Base-by-base conservation (phyloP, 192 early-diverging fungal species). In the Dissophora ornata region DNA sequence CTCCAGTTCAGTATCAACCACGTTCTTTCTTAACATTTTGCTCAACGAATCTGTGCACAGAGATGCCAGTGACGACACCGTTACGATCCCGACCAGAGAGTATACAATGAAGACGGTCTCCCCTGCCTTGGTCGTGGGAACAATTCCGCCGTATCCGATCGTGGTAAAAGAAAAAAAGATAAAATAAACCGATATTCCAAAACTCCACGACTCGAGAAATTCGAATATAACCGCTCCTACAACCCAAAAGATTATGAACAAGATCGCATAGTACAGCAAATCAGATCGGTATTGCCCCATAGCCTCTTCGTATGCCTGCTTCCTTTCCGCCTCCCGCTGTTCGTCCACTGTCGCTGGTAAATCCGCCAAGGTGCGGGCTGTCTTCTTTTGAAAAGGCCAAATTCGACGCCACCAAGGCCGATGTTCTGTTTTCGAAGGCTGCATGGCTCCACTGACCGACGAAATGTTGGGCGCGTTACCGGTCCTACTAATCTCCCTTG, bases 51-150 rank as follows among this genome's bases (percentile, higher is more conserved):
- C 71, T 8, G 71, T 45, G 4, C 66, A 61, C 15, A 75, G 19
- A 10, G 71, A 67, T 13, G 71, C 71, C 42, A 75, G 22, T 24
- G 71, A 75, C 0, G 71, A 67, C 63, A 75, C 18, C 24, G 71
- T 32, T 4, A 61, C 71, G 0, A 75, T 60, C 22, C 63, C 71
- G 7, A 75, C 24, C 13, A 75, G 51, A 41, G 54, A 59, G 25
- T 75, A 67, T 3, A 46, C 57, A 42, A 66, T 16, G 25, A 75
- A 75, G 7, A 67, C 50, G 13, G 56, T 25, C 19, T 50, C 33
- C 29, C 63, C 63, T 18, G 71, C 51, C 3, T 34, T 50, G 18
- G 63, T 61, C 18, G 15, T 45, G 4, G 62, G 63, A n/a, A 60
- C 50, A 30, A 55, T 30, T 22, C 67, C 71, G 7, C 71, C 71